A percentile compares a stretch with the other conserved stretches of the same genome.
Conservation (phyloP, 2,329 filamentous ascomycete species). For the Colletotrichum abscissum region DNA sequence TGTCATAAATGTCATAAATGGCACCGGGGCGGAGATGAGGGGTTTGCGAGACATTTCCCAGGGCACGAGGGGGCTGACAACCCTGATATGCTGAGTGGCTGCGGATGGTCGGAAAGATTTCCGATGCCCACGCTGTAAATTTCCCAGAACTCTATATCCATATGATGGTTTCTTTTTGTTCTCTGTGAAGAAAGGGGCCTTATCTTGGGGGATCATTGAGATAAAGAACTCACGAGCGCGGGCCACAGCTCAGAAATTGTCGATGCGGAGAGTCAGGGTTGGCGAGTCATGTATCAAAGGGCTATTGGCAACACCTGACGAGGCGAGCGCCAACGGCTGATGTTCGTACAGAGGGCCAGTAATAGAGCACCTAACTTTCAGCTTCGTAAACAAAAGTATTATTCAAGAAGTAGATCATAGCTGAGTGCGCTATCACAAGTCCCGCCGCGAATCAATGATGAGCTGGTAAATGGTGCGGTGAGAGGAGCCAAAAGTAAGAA, state of each 20-base stretch:
- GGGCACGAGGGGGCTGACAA: neutral
- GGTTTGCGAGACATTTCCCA: neutral
- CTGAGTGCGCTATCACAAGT: neutral
- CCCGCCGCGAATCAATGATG: neutral
- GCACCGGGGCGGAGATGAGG: conserved; percentile 1
- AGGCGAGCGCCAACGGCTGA: too few species aligned
- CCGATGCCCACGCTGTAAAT: neutral
- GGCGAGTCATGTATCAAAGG: neutral
- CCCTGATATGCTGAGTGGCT: conserved; percentile 9
- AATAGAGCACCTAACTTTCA: too few species aligned
- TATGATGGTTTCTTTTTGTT: neutral
- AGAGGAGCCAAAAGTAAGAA: neutral
- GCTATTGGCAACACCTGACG: too few species aligned
- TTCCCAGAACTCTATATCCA: neutral
- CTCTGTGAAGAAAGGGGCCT: neutral
- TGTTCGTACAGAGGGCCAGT: too few species aligned
- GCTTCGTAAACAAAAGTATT: too few species aligned
- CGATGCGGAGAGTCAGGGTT: neutral
- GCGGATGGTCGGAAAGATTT: neutral
- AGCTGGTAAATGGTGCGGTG: neutral
- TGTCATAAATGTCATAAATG: neutral
- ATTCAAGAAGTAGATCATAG: too few species aligned
- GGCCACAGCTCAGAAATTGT: neutral
- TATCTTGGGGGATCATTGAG: neutral
- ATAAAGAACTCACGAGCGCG: neutral